Evolutionary conservation across 2,329 filamentous ascomycete genomes (phyloP).

Genomic region (Colletotrichum sp.): DNA sequence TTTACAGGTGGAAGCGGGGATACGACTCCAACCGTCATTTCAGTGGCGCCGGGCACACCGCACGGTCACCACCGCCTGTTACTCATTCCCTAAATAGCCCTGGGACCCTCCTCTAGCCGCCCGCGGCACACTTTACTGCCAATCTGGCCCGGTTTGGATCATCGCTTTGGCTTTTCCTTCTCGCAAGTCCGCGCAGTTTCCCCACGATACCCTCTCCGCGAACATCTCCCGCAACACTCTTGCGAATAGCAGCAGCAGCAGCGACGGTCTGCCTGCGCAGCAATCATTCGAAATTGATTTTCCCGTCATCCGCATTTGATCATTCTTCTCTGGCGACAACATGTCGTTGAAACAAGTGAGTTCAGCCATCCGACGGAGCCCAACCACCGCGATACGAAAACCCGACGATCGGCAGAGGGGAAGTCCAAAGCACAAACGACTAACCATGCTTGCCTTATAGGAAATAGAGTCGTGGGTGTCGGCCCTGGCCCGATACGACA

Average conservation of each 20-base stretch:
- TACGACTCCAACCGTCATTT: slow-evolving; percentile 23
- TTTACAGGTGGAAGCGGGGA: slow-evolving; percentile 21
- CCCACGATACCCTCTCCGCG: slow-evolving; percentile 10
- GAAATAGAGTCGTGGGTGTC: slow-evolving; percentile 99
- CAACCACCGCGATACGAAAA: neutral
- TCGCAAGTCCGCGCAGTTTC: slow-evolving; percentile 8
- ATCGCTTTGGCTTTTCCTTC: slow-evolving; percentile 16
- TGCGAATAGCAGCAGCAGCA: neutral
- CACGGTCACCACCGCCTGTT: slow-evolving; percentile 14
- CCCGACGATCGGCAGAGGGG: neutral
- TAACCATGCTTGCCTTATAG: slow-evolving; percentile 46
- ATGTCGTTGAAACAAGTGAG: slow-evolving; percentile 69
- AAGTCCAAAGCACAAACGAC: neutral
- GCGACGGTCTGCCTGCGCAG: slow-evolving; percentile 12
- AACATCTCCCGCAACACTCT: neutral
- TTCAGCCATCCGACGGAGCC: slow-evolving; percentile 2
- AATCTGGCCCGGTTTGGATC: neutral
- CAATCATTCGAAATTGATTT: neutral
- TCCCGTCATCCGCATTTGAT: neutral
- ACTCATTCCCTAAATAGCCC: slow-evolving; percentile 22
- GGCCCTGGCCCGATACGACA: slow-evolving; percentile 91
- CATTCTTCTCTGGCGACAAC: slow-evolving; percentile 21
- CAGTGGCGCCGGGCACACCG: slow-evolving; percentile 21
- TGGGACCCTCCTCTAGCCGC: slow-evolving; percentile 22
- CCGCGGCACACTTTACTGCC: neutral